Base-by-base conservation (phyloP, 1,284 basidiomycete genomes). In the Gomphus bonarii region DNA sequence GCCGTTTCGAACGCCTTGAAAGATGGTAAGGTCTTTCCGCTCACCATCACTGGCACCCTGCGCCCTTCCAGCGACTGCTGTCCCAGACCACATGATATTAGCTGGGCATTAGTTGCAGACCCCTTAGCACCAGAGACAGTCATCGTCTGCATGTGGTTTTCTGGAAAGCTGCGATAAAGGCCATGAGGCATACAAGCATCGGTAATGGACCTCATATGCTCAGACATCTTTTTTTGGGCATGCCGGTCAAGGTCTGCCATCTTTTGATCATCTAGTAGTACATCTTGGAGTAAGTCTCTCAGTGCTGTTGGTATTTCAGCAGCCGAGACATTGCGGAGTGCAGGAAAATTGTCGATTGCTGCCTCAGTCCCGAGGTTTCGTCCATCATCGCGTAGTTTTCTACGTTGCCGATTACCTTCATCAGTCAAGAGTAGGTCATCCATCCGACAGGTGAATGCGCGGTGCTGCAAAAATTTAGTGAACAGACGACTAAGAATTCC, bases 101-200 rank as follows among this genome's bases (percentile, higher is more conserved):
- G 95, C 61, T 93, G 88, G 9, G 93, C 95, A 66, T 99, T 99
- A 71, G 99, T 95, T 31, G 91, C 88, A 63, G 91, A 95, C 60
- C 97, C 97, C 73, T 99, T 99, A 57, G 97, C 97, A 65, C 97
- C 97, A 47, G 97, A 97, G 58, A 92, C 83, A 4, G 95, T 98
- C 97, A 99, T 99, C 62, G 90, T 87, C 72, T 99, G 95, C 97
- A 99, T 99, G 81, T 99, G 89, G 73, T 99, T 99, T 69, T 94
- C 84, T 30, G 97, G 97, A 77, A 99, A 99, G 61, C 88, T 85
- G 65, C 93, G 91, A 61, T 91, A 77, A 40, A 99, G 81, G 52
- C 89, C 89, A 53, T 82, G 74, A n/a, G 97, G 97, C 64, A 99
- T 81, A 66, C 89, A 89, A n/a, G 84, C 79, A 67, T 95, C 85